Conservation (phyloP, 495 filamentous ascomycete genomes). For the Hyaloscypha finlandica region DNA sequence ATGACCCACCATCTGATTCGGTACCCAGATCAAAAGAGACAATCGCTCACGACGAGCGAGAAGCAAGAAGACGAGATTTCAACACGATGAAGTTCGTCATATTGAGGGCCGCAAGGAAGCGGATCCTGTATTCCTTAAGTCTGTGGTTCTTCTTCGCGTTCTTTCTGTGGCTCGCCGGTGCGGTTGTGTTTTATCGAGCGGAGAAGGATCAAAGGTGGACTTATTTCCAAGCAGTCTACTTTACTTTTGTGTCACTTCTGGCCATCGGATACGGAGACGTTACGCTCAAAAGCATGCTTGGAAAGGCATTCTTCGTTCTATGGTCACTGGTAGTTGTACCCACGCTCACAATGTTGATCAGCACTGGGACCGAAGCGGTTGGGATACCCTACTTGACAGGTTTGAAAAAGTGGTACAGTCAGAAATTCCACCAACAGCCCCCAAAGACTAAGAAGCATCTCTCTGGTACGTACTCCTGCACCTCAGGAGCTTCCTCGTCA, state of each 20-base stretch:
- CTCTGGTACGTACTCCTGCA: not conserved
- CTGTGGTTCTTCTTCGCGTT: slow-evolving; percentile 63
- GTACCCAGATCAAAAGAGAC: slow-evolving; percentile 26
- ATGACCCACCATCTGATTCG: slow-evolving; percentile 46
- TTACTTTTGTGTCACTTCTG: slow-evolving; percentile 71
- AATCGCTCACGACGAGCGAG: slow-evolving; percentile 58
- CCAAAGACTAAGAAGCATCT: not conserved
- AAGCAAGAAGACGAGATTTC: slow-evolving; percentile 55
- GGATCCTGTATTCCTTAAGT: slow-evolving; percentile 64
- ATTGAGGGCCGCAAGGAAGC: slow-evolving; percentile 43
- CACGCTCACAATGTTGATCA: slow-evolving; percentile 76
- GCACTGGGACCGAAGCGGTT: slow-evolving; percentile 11
- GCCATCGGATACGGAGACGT: slow-evolving; percentile 86
- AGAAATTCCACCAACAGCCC: not conserved
- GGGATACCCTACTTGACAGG: slow-evolving; percentile 11
- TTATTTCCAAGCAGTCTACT: slow-evolving; percentile 79
- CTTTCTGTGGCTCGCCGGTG: slow-evolving; percentile 76
- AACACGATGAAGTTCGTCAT: slow-evolving; percentile 6
- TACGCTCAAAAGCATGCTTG: slow-evolving; percentile 64
- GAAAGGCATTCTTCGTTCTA: slow-evolving; percentile 80
- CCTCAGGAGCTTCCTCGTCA: not conserved
- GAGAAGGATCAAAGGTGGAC: slow-evolving; percentile 50
- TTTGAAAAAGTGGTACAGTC: slow-evolving; percentile 2
- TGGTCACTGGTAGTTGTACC: slow-evolving; percentile 85
- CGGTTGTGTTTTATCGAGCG: slow-evolving; percentile 63